Base-by-base conservation (phyloP, 116 monocot species). In the Zostera marina region DNA sequence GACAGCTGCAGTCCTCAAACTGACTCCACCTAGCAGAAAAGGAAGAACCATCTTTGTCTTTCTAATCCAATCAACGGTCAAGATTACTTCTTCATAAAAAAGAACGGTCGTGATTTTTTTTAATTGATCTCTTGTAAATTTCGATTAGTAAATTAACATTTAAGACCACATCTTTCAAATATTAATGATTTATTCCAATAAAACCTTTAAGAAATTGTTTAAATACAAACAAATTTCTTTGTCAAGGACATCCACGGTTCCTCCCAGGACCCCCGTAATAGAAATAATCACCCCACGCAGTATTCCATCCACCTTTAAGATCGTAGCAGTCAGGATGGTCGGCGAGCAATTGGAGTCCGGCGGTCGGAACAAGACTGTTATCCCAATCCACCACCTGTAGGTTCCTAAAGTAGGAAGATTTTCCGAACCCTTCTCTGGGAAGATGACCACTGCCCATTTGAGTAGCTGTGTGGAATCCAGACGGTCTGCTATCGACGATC, bases 361-460 rank as follows among this genome's bases (percentile, higher is more conserved):
- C 21, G 63, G 44, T 17, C 0, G 81, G 75, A 23, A 85, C 20
- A 16, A 85, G 61, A 58, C 75, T 80, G 43, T 85, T 85, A 46
- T 80, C 85, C 80, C 72, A 75, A 15, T 85, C 85, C 13, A 85
- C 85, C 2, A 78, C 70, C 59, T 85, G 72, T 21, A 85, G 47
- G 46, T 85, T 85, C 15, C 85, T 77, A 42, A 85, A 81, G 54
- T 85, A 85, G 42, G 85, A 63, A 3, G 85, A 72, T 21, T 56
- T 70, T 12, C 70, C 68, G 22, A 81, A 85, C 3, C 75, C 78
- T 21, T 81, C 73, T 3, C 39, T 22, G 14, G 85, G 40, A 42
- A 78, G 72, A 25, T 76, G 81, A 3, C 85, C 85, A 15, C 81
- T 85, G 20, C 85, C 85, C 85, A 85, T 85, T 60, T 85, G 68